phyloP scores from a whole-genome alignment of 192 early-diverging fungal genomes.

The Coemansia sp. region DNA sequence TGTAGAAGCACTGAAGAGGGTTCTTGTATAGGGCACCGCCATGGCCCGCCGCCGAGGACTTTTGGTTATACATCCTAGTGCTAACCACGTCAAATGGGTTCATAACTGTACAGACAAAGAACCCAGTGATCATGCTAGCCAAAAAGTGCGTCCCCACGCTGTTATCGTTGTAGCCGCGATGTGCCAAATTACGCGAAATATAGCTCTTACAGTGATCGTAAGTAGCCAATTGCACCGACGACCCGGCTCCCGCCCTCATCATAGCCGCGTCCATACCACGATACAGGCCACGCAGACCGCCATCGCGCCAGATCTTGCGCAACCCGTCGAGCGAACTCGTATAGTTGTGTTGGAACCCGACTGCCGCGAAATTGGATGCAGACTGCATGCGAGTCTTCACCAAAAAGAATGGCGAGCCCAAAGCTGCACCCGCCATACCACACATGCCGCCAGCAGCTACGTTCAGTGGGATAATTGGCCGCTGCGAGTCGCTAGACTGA shows the following conservation, averaged over 20 bases:
- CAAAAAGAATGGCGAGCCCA: conserved; percentile 86
- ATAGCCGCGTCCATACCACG: conserved; percentile 87
- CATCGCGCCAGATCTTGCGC: conserved; percentile 61
- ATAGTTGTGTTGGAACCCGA: conserved; percentile 89
- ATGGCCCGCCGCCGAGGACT: conserved; percentile 54
- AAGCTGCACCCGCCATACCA: conserved; percentile 77
- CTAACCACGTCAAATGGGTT: conserved; percentile 97
- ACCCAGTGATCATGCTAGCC: conserved; percentile 75
- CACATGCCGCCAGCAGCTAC: conserved; percentile 72
- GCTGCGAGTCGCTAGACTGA: conserved; percentile 28
- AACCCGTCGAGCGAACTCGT: conserved; percentile 66
- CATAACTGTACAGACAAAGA: conserved; percentile 89
- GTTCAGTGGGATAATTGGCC: conserved; percentile 56
- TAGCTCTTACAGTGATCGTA: conserved; percentile 82
- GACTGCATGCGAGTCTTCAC: conserved; percentile 89
- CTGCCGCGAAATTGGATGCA: conserved; percentile 64
- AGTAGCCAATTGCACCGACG: conserved; percentile 84
- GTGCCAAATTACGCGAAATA: conserved; percentile 57
- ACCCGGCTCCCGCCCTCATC: conserved; percentile 85
- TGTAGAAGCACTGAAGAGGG: conserved; percentile 82
- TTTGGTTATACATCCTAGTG: conserved; percentile 94
- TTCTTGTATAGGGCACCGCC: conserved; percentile 74
- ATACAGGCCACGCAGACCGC: conserved; percentile 81
- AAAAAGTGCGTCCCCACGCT: conserved; percentile 69
- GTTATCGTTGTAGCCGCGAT: conserved; percentile 56